These are phyloP conservation scores for Puccinia hordei DNA, from an alignment of 1,284 basidiomycete species.

Conservation along the genomic window DNA sequence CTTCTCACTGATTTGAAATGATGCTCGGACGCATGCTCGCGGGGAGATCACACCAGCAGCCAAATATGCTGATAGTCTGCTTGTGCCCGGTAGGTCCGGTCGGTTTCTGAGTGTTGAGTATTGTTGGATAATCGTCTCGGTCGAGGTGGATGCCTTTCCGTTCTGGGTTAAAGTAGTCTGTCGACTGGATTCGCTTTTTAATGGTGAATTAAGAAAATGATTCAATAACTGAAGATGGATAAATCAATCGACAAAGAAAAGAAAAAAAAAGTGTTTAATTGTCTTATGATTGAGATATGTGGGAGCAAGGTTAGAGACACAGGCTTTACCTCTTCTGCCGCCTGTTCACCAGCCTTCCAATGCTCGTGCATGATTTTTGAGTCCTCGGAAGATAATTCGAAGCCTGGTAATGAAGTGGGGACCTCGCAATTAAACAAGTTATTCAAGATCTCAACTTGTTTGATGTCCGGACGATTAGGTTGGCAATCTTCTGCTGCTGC, in stretches of 20 bases:
- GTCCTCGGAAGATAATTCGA: constrained; percentile 67
- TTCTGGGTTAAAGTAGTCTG: constrained; percentile 67
- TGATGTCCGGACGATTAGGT: constrained; percentile 6
- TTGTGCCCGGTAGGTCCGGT: constrained; percentile 74
- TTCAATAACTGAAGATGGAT: constrained; percentile 66
- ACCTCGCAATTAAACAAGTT: constrained; percentile 62
- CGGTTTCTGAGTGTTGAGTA: constrained; percentile 74
- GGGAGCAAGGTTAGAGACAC: background rate
- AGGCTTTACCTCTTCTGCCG: constrained; percentile 66
- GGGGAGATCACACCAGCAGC: constrained; percentile 79
- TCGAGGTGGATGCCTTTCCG: constrained; percentile 59
- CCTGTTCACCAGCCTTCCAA: constrained; percentile 77
- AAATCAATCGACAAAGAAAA: too few relatives aligned
- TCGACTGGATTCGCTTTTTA: constrained; percentile 67
- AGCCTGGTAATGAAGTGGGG: constrained; percentile 56
- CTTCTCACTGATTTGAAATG: constrained; percentile 65
- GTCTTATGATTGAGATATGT: too few relatives aligned
- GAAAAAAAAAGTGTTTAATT: background rate
- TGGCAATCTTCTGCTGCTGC: constrained; percentile 26
- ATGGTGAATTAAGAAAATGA: constrained; percentile 73
- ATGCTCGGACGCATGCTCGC: constrained; percentile 72
- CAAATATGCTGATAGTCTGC: constrained; percentile 75
- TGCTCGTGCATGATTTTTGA: constrained; percentile 66
- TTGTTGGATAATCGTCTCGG: constrained; percentile 65
- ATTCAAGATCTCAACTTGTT: background rate